Evolutionary conservation across 2,329 filamentous ascomycete species (phyloP).

Genomic region (Colletotrichum cereale): DNA sequence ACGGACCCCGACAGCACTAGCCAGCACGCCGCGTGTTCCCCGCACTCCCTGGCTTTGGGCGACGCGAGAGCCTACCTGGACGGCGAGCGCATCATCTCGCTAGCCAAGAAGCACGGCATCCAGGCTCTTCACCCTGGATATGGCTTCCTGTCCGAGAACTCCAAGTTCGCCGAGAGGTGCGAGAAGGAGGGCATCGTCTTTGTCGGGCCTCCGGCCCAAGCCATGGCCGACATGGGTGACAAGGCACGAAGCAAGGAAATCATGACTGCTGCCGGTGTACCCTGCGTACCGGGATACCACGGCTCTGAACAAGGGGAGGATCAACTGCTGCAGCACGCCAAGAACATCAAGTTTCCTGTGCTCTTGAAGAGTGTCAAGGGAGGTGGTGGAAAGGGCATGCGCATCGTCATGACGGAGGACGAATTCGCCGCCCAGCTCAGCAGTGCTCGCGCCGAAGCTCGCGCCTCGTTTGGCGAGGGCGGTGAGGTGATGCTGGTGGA

Average conservation of each 20-base stretch:
- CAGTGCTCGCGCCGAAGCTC: slow-evolving; percentile 80
- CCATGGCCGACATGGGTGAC: slow-evolving; percentile 91
- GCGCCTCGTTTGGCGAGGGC: slow-evolving; percentile 84
- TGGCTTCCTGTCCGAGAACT: slow-evolving; percentile 95
- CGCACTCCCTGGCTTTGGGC: slow-evolving; percentile 86
- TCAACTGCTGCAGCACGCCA: slow-evolving; percentile 75
- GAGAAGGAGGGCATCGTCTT: slow-evolving; percentile 92
- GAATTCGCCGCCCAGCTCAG: slow-evolving; percentile 79
- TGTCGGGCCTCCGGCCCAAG: slow-evolving; percentile 87
- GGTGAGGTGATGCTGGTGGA: slow-evolving; percentile 87
- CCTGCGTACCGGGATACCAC: slow-evolving; percentile 96
- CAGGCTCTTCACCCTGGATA: slow-evolving; percentile 96
- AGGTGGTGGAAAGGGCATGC: slow-evolving; percentile 87
- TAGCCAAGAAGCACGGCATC: slow-evolving; percentile 88
- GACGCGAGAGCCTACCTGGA: slow-evolving; percentile 90
- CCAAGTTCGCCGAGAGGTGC: slow-evolving; percentile 88
- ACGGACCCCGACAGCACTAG: slow-evolving; percentile 89
- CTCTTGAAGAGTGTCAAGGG: slow-evolving; percentile 85
- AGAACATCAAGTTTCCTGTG: slow-evolving; percentile 76
- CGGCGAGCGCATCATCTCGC: slow-evolving; percentile 88
- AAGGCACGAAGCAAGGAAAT: slow-evolving; percentile 96
- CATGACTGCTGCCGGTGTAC: slow-evolving; percentile 94
- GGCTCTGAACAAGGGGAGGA: slow-evolving; percentile 81
- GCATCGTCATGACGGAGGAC: slow-evolving; percentile 75
- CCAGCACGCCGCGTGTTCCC: slow-evolving; percentile 89